phyloP scores from a whole-genome alignment of 2,329 filamentous ascomycete genomes.

The Fusarium paranaense region DNA sequence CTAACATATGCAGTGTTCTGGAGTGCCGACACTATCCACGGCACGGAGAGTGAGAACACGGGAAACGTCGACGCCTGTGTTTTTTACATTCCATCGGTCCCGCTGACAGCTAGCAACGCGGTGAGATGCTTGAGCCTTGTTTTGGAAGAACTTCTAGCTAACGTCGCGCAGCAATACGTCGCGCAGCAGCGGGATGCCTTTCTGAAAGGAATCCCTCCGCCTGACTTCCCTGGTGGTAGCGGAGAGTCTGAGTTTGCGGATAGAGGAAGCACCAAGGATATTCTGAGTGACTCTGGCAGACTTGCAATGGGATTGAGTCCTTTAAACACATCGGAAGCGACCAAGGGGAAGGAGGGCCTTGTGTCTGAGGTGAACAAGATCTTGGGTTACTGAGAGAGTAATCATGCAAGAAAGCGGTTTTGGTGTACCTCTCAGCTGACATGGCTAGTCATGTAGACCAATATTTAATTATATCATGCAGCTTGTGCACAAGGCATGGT shows the following conservation, averaged over 20 bases:
- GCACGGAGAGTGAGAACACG: neutral
- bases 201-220: neutral
- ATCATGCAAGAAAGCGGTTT: fast-evolving
- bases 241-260: neutral
- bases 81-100: neutral
- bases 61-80: neutral
- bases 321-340: neutral
- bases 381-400: neutral
- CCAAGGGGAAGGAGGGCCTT: neutral
- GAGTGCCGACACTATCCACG: neutral
- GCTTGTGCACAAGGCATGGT: neutral
- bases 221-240: neutral
- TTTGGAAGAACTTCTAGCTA: neutral
- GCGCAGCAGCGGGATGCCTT: neutral
- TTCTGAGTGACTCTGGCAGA: neutral
- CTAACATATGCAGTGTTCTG: neutral
- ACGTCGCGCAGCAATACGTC: neutral
- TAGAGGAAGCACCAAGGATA: neutral
- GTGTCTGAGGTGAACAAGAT: neutral
- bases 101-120: neutral
- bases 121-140: neutral
- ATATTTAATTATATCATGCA: neutral
- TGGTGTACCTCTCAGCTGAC: neutral
- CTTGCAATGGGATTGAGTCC: neutral
- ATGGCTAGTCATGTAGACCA: no score